Conservation (phyloP, 2,329 filamentous ascomycete species). For the Xylariaceae sp. region DNA sequence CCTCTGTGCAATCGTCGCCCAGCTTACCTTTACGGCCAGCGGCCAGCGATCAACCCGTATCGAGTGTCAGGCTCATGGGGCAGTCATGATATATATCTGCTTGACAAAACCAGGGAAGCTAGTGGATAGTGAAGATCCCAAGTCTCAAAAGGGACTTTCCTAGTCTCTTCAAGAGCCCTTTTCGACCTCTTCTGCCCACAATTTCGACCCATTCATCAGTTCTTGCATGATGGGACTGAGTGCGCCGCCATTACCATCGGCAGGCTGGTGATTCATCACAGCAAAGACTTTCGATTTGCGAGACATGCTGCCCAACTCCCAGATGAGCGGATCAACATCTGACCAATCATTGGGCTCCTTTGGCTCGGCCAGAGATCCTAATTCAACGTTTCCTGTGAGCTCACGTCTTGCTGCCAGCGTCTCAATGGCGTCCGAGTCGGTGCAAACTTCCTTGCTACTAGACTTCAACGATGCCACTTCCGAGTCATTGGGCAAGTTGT, state of each 20-base stretch:
- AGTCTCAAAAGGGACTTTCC: not conserved
- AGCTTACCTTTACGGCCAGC: not conserved
- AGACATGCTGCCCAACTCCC: conserved; percentile 10
- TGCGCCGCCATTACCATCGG: not conserved
- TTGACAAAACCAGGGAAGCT: not conserved
- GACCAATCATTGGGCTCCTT: conserved; percentile 6
- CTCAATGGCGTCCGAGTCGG: not conserved
- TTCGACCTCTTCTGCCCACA: conserved; percentile 7
- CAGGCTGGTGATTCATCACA: not conserved
- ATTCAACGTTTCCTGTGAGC: not conserved
- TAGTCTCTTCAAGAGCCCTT: not conserved
- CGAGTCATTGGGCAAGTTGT: not conserved
- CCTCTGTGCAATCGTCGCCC: not conserved
- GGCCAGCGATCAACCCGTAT: not conserved
- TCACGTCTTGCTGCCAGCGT: not conserved
- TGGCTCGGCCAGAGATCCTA: not conserved
- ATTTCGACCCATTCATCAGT: conserved; percentile 15
- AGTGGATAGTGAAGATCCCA: not conserved
- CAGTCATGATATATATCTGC: not conserved
- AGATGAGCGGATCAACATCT: conserved; percentile 14
- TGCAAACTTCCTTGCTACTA: not conserved
- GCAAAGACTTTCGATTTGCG: conserved; percentile 6
- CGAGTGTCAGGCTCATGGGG: not conserved
- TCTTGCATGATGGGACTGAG: conserved; percentile 20
- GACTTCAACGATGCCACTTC: not conserved